Evolutionary conservation across 2,329 filamentous ascomycete genomes (phyloP), one percentile per base, ranked within the genome.

Genomic region (Venturia oleaginea): DNA sequence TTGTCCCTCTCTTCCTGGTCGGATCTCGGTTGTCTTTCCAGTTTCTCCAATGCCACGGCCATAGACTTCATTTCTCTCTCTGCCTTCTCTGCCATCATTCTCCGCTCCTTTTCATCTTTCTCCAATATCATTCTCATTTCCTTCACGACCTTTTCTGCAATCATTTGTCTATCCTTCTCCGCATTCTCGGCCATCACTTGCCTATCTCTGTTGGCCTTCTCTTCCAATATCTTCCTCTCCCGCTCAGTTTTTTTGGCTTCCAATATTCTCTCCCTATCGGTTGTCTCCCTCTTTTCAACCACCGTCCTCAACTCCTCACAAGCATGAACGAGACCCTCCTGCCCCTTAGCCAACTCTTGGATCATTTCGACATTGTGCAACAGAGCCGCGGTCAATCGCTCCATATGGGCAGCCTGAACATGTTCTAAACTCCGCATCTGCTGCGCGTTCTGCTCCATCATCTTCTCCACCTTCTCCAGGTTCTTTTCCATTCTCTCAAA

Each of bases 391-490:
- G 63, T 61, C 55, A 64, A 48, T 10, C 63, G n/a, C 63, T 64
- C 63, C 22, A 64, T 13, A 64, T 61, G 51, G 13, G 54, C 63
- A 30, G 54, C 63, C 17, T 60, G 54, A 13, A 59, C 37, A 27
- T 61, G 63, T 34, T 59, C 63, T 55, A 64, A 22, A 19, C 40
- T 51, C 34, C 63, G n/a, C 32, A 64, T 54, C 34, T 64, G 63
- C 42, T 24, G 27, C 38, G 55, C 63, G 61, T 64, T 64, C 38
- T 40, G 42, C 24, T 64, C 63, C 63, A 64, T 59, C 37, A 64
- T 38, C 40, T 46, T 46, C 40, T 64, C 54, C 19, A 64, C 37
- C 11, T 51, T 60, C n/a, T 54, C 63, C 54, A 64, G 19, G 19
- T 43, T 60, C 38, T 40, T 37, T 40, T 64, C 63, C 63, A 64